phyloP scores from a whole-genome alignment of 2,329 filamentous ascomycete species.

The Chaetomiaceae sp. region DNA sequence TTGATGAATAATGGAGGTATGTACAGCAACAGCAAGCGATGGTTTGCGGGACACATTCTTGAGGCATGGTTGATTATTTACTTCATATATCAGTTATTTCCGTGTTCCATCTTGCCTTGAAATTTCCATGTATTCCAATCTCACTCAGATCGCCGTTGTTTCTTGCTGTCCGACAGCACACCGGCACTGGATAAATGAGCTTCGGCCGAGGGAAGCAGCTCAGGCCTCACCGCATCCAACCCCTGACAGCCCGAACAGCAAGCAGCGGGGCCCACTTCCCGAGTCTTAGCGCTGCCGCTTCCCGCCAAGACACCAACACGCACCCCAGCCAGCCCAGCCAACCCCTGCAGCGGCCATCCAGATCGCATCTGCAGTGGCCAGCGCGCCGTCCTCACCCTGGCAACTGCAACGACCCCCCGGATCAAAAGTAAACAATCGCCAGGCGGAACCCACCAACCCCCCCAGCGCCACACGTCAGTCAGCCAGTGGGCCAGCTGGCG shows the following conservation, averaged over 20 bases:
- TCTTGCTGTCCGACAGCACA: too few species aligned
- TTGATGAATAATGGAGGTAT: too few species aligned
- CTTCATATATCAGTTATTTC: too few species aligned
- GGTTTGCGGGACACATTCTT: too few species aligned
- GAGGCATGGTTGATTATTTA: too few species aligned
- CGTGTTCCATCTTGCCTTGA: too few species aligned
- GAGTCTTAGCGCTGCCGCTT: constrained; percentile 6
- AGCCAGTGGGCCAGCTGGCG: constrained; percentile 12
- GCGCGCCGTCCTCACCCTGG: constrained; percentile 16
- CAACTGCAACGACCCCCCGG: constrained; percentile 19
- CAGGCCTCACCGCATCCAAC: constrained; percentile 4
- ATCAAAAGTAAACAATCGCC: constrained; percentile 20
- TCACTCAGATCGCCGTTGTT: too few species aligned
- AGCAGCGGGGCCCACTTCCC: constrained; percentile 1
- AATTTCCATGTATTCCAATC: too few species aligned
- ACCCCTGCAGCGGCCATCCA: constrained; percentile 7
- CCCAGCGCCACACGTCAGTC: background rate
- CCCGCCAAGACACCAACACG: background rate
- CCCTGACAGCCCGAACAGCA: background rate
- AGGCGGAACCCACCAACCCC: constrained; percentile 2
- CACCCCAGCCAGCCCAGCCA: background rate
- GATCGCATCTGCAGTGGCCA: background rate
- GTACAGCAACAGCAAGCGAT: too few species aligned
- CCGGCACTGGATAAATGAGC: too few species aligned
- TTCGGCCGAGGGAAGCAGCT: too few species aligned